A percentile compares a stretch with the other conserved stretches of the same genome.
These are phyloP conservation scores for Kazachstania viticola DNA, from an alignment of 805 yeast genomes.

Conservation along the genomic window DNA sequence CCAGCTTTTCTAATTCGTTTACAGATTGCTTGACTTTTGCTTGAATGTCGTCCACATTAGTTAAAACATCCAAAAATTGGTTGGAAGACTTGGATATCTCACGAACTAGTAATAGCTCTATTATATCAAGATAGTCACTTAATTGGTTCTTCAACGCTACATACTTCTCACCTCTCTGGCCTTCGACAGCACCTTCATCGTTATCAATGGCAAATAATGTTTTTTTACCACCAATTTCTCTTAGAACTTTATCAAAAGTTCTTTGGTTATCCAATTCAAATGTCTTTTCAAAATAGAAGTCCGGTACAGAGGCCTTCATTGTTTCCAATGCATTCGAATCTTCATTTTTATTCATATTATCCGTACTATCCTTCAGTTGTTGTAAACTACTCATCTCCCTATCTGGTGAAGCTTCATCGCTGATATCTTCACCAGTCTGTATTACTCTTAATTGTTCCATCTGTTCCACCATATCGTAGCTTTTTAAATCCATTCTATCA, in stretches of 20 bases:
- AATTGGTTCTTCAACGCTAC: slow-evolving; percentile 64
- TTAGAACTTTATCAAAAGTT: slow-evolving; percentile 63
- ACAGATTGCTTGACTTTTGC: slow-evolving; percentile 42
- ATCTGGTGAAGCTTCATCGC: slow-evolving; percentile 12
- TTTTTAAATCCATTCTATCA: slow-evolving; percentile 33
- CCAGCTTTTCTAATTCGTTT: slow-evolving; percentile 35
- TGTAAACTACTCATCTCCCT: slow-evolving; percentile 1
- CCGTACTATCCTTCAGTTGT: neutral
- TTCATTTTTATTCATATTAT: slow-evolving; percentile 9
- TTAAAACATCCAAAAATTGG: slow-evolving; percentile 75
- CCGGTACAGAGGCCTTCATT: slow-evolving; percentile 42
- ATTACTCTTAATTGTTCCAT: slow-evolving; percentile 26
- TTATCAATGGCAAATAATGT: neutral
- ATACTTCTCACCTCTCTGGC: slow-evolving; percentile 32
- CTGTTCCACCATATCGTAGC: slow-evolving; percentile 27
- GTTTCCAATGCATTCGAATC: slow-evolving; percentile 6
- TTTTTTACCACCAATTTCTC: slow-evolving; percentile 35
- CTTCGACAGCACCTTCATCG: neutral
- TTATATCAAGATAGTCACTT: slow-evolving; percentile 72
- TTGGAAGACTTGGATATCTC: slow-evolving; percentile 80
- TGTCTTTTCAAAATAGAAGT: slow-evolving; percentile 49
- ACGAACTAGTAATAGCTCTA: slow-evolving; percentile 67
- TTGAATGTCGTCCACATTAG: slow-evolving; percentile 59
- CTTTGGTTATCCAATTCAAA: slow-evolving; percentile 86
- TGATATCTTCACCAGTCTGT: slow-evolving; percentile 4